Evolutionary conservation across 2,329 filamentous ascomycete genomes (phyloP), one percentile per base, ranked within the genome.

Genomic region (Hymenoscyphus linearis): DNA sequence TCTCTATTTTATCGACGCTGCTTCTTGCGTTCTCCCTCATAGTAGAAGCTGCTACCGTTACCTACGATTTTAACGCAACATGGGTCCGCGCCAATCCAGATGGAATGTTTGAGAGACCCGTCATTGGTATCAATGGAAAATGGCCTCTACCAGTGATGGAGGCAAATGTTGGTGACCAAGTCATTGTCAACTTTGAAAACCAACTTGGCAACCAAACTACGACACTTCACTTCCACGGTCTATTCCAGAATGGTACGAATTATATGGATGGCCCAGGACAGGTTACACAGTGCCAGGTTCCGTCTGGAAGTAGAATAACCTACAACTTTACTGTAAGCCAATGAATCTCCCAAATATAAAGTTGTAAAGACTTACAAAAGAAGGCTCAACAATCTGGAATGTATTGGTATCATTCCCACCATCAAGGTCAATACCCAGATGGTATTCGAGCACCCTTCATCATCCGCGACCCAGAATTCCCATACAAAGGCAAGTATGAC

Each of bases 41-140:
- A 60, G 65, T 70, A 31, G 69, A 73, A 69, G 78, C 77, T 34
- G 79, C 76, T 55, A 82, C 77, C 0, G 77, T 85, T 36, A 80
- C 75, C 4, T 83, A 87, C 69, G 79, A 90, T 72, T 91, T 88
- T 76, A 84, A 86, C 68, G 79, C 91, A 65, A 83, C 81, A 61
- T 92, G 89, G 89, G 84, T 90, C 12, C 82, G 76, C 50, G 83
- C 86, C 36, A 88, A 89, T 68, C 90, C 90, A 0, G 90, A 93
- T 75, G 86, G 85, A 25, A 77, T 80, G 7, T 80, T 81, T 62
- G 78, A 82, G 44, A 81, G 89, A 35, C 80, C 85, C n/a, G 82
- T 83, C 3, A 90, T 93, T 70, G 89, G 88, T 53, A 88, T 95
- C 76, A 93, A 95, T 69, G 84, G 83, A 4, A 73, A 86, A 75